Conservation (phyloP, 2,329 filamentous ascomycete genomes). For the Allantophomopsis cytisporea region DNA sequence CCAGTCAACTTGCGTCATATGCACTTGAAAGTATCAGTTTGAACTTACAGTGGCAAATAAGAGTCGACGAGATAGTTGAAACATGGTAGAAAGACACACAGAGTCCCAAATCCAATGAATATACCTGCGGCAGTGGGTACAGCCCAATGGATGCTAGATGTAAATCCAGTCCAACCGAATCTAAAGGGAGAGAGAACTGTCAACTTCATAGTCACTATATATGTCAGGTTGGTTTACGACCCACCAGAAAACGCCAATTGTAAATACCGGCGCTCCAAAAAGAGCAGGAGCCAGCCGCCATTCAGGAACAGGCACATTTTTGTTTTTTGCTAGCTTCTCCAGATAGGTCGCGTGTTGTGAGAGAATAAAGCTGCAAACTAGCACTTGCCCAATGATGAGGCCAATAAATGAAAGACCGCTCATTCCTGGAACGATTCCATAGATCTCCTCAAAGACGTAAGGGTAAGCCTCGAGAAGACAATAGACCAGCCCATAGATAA, state of each 20-base stretch:
- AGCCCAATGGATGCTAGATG: conserved; percentile 42
- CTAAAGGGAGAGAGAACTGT: too few relatives aligned
- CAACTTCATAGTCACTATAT: too few relatives aligned
- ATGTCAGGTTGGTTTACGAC: too few relatives aligned
- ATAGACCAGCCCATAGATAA: conserved; percentile 14
- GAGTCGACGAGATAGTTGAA: conserved; percentile 69
- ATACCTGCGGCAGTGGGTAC: conserved; percentile 44
- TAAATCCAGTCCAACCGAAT: conserved; percentile 53
- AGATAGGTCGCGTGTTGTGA: conserved; percentile 43
- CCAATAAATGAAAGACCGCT: conserved; percentile 27
- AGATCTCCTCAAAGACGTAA: conserved; percentile 25
- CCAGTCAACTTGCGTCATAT: too few relatives aligned
- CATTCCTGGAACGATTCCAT: conserved; percentile 24
- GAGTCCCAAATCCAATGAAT: conserved; percentile 57
- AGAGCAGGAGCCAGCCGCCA: conserved; percentile 26
- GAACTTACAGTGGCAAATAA: conserved; percentile 27
- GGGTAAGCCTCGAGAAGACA: conserved; percentile 34
- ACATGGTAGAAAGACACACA: conserved; percentile 66
- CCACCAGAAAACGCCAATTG: conserved; percentile 2
- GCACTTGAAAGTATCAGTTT: too few relatives aligned
- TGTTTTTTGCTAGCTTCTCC: conserved; percentile 39
- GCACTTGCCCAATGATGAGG: conserved; percentile 24
- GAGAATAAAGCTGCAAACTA: conserved; percentile 40
- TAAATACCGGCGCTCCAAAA: conserved; percentile 7
- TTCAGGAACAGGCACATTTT: conserved; percentile 20